Evolutionary conservation across 352 stramenopile genomes (phyloP), one percentile per base, ranked within the genome.

Genomic region (Blastocystis sp.): DNA sequence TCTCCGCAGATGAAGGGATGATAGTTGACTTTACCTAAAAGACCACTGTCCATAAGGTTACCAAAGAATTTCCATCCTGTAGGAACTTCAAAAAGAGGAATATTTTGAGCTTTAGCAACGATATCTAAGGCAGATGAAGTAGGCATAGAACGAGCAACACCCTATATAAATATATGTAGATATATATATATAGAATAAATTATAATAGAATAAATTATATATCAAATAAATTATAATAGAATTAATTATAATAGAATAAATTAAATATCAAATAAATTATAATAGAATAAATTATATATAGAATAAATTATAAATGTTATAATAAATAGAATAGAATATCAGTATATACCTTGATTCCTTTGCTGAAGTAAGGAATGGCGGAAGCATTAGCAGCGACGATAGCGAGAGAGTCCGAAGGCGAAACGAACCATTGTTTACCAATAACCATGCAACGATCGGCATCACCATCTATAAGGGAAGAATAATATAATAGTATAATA

Each of bases 21-120:
- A 73, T 94, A 95, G 70, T 97, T 84, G 62, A 91, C 80, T 68
- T 88, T 88, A 57, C 80, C 81, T 66, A 89, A 93, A 41, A 89
- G 75, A 9, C 13, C 35, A 32, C 84, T 94, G 73, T 93, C 85
- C 91, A 98, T 98, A 23, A 97, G 73, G 75, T 97, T 98, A 31
- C 89, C 90, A 68, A 98, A 98, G 73, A 95, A 98, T 76, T 98
- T 98, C 91, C 91, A 98, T 44, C 91, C 91, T 25, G 91, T 98
- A 16, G 91, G 91, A 31, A 93, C 93, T 57, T 94, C 86, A 70
- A 95, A 96, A 47, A 85, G 82, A 11, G 79, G 76, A 58, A 96
- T 88, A 41, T 78, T 78, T 35, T 94, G 73, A 67, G 87, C 86
- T 71, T 88, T 78, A 4, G 87, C 88, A 31, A 98, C 91, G 16